These are phyloP conservation scores for Teunomyces panamensis DNA, from an alignment of 805 yeast genomes.

Conservation along the genomic window DNA sequence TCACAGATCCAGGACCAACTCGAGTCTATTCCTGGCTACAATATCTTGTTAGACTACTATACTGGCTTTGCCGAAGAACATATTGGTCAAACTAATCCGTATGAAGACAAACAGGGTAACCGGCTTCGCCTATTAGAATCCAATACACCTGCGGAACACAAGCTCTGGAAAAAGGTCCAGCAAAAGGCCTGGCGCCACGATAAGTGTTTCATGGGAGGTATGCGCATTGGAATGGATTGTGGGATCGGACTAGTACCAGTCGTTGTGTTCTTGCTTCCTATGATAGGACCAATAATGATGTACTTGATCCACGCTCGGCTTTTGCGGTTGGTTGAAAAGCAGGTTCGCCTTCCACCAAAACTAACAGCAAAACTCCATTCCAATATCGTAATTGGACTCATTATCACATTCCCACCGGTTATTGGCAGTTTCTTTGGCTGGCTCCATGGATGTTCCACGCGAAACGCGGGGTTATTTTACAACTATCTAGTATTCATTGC, in stretches of 20 bases:
- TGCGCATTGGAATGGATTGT: constrained; percentile 59
- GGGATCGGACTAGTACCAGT: constrained; percentile 80
- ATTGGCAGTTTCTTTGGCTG: constrained; percentile 77
- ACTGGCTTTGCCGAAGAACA: constrained; percentile 68
- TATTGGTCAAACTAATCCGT: constrained; percentile 66
- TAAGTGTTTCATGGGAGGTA: constrained; percentile 76
- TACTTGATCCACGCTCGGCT: constrained; percentile 73
- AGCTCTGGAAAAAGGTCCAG: constrained; percentile 71
- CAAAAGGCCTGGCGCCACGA: constrained; percentile 86
- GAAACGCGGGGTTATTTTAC: constrained; percentile 83
- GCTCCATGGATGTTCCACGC: constrained; percentile 81
- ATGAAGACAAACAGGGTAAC: constrained; percentile 54
- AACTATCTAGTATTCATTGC: constrained; percentile 12
- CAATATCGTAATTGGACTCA: constrained; percentile 69
- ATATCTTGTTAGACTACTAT: constrained; percentile 52
- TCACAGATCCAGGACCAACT: constrained; percentile 15
- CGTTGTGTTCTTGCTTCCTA: constrained; percentile 62
- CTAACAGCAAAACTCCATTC: constrained; percentile 69
- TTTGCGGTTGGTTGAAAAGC: constrained; percentile 55
- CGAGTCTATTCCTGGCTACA: constrained; percentile 54
- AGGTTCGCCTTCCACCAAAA: constrained; percentile 54
- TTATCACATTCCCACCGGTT: constrained; percentile 75
- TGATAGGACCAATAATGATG: constrained; percentile 81
- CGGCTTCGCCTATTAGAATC: constrained; percentile 58
- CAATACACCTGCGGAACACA: constrained; percentile 53